These are phyloP conservation scores for Cutaneotrichosporon sp. DNA, from an alignment of 1,284 basidiomycete species.

Conservation along the genomic window DNA sequence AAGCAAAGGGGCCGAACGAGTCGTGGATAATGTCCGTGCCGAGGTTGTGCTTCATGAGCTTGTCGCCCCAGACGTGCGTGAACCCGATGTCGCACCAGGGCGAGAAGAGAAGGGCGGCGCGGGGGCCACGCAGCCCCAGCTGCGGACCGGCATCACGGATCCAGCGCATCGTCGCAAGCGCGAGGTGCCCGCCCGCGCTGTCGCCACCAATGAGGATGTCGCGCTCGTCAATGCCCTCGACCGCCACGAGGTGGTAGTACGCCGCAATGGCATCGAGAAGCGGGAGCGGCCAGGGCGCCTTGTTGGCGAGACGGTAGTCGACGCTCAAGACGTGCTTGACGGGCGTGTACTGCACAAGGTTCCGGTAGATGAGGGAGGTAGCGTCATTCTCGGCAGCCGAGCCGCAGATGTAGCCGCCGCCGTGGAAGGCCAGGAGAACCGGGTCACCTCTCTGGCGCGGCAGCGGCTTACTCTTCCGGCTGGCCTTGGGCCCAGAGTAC, in stretches of 20 bases:
- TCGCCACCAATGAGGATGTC: constrained; percentile 69
- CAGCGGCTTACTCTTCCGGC: constrained; percentile 15
- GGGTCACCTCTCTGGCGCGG: constrained; percentile 36
- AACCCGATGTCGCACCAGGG: constrained; percentile 62
- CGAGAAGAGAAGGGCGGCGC: constrained; percentile 61
- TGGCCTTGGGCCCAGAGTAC: constrained; percentile 40
- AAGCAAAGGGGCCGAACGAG: constrained; percentile 48
- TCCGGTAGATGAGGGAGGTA: constrained; percentile 41
- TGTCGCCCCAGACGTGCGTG: constrained; percentile 44
- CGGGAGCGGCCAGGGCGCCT: constrained; percentile 62
- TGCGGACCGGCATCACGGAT: constrained; percentile 37
- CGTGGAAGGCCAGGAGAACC: constrained; percentile 45
- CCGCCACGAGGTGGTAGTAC: constrained; percentile 62
- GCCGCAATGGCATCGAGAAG: constrained; percentile 65
- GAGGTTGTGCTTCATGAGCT: constrained; percentile 33
- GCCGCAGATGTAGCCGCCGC: constrained; percentile 47
- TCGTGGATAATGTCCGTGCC: constrained; percentile 46
- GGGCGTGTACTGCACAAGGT: constrained; percentile 40
- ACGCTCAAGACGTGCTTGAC: constrained; percentile 46
- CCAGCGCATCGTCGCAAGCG: constrained; percentile 56
- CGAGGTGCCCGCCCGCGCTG: constrained; percentile 70
- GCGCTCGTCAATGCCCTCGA: constrained; percentile 57
- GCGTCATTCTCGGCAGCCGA: constrained; percentile 46
- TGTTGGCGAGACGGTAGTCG: constrained; percentile 44
- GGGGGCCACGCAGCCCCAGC: constrained; percentile 50